These are phyloP conservation scores for Aspergillus caelatus DNA, from an alignment of 2,329 filamentous ascomycete genomes.

Conservation along the genomic window DNA sequence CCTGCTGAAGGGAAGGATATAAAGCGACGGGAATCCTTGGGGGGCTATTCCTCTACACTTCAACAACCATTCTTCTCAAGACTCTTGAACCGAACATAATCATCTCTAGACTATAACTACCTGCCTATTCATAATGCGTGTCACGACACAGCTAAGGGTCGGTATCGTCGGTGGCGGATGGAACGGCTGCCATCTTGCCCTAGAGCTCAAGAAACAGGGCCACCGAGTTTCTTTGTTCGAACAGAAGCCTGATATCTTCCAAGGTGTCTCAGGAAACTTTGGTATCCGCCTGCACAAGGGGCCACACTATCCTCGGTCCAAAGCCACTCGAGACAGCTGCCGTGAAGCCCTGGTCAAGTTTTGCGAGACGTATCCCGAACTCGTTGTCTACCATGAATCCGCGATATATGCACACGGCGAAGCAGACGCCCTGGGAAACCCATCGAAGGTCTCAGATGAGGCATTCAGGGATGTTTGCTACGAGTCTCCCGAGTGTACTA, in stretches of 20 bases:
- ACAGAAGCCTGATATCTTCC: conserved; percentile 5
- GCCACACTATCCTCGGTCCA: conserved; percentile 11
- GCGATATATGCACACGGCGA: conserved; percentile 7
- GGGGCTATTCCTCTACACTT: background rate
- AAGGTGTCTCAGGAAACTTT: conserved; percentile 9
- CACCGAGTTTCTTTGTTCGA: conserved; percentile 6
- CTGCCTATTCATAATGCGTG: background rate
- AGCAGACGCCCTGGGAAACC: background rate
- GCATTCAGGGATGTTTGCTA: background rate
- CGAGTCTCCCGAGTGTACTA: background rate
- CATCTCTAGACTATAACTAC: background rate
- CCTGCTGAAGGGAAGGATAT: background rate
- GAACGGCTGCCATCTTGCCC: conserved; percentile 11
- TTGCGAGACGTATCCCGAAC: conserved; percentile 3
- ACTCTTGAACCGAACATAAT: background rate
- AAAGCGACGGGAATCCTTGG: background rate
- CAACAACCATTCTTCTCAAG: background rate
- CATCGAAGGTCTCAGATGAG: conserved; percentile 4
- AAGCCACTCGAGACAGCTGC: conserved; percentile 9
- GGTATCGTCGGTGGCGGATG: conserved; percentile 9
- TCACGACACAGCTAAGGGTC: background rate
- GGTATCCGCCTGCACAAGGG: conserved; percentile 10
- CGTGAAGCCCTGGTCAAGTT: background rate
- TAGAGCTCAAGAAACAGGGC: conserved; percentile 5
- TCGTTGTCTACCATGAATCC: background rate